Base-by-base conservation (phyloP, 768 basidiomycete species). In the Cyclocybe cylindracea region DNA sequence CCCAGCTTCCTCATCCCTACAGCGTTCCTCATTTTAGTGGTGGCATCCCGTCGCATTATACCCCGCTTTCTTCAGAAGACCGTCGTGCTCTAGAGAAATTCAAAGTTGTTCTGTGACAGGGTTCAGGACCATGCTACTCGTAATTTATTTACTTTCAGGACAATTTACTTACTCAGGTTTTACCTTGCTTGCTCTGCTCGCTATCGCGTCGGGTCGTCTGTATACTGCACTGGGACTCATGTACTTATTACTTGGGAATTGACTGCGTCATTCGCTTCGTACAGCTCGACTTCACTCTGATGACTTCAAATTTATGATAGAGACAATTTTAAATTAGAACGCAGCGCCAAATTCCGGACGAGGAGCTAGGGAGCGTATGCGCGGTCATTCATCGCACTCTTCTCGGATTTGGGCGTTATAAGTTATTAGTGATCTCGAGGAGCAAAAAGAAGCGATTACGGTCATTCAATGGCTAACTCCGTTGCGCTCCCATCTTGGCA, bases 31-130 rank as follows among this genome's bases (percentile, higher is more conserved):
- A 49, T 29, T 55, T 42, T 35, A 50, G 57, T 48, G 55, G 55
- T 34, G 51, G 55, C 16, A 61, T 63, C 6, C 59, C 62, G 19
- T 46, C 44, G 3, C 57, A 62, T 5, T 76, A 74, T 68, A 72
- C 71, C 32, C 73, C 68, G 55, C 72, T 71, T 44, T 83, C 82
- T 8, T 70, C 78, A 41, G 84, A 86, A 62, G 84, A 86, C 63
- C 78, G 76, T 50, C 74, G 82, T 48, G 80, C 75, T n/a, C 62
- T 86, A 48, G 76, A 75, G 55, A 78, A 79, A 40, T 78, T 86
- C 61, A 78, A 78, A 39, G 75, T 84, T 39, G 73, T 76, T 19
- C 64, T 83, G 45, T 84, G 66, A 68, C 50, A 32, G 56, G 45
- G n/a, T 41, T 46, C 19, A 19, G 18, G n/a, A 13, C 11, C 13